phyloP scores from a whole-genome alignment of 2,329 filamentous ascomycete species.

The Rutstroemia sp. region DNA sequence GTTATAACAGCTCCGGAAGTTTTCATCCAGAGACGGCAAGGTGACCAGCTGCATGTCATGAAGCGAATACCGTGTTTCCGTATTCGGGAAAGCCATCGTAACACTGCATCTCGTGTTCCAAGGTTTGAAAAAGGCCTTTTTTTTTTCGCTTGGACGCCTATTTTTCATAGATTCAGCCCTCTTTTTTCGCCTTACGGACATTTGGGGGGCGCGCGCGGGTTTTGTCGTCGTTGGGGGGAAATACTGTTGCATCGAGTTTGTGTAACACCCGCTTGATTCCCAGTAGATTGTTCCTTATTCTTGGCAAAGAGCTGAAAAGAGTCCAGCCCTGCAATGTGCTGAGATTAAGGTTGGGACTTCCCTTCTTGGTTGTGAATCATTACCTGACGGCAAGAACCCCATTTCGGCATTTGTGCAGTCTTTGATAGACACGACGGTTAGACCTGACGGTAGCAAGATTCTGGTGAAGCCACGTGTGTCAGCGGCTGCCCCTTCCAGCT shows the following conservation, averaged over 20 bases:
- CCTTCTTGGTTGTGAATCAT: neutral
- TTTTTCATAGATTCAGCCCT: constrained; percentile 7
- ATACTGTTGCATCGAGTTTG: neutral
- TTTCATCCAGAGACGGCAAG: neutral
- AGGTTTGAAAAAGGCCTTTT: neutral
- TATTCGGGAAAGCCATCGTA: neutral
- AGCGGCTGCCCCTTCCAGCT: neutral
- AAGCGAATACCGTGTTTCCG: neutral
- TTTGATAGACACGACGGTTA: neutral
- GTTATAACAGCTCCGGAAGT: neutral
- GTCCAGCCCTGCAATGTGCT: neutral
- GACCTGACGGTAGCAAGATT: too few relatives aligned
- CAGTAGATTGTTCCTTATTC: neutral
- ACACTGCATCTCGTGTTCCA: neutral
- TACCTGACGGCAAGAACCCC: neutral
- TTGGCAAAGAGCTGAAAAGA: constrained; percentile 7
- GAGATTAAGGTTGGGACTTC: neutral
- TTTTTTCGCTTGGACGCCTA: constrained; percentile 4
- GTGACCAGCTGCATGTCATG: neutral
- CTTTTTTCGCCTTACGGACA: constrained; percentile 8
- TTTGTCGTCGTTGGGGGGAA: neutral
- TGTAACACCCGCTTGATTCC: constrained; percentile 1
- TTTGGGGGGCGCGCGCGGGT: neutral
- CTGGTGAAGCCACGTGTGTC: neutral
- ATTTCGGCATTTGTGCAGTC: neutral